These are phyloP conservation scores for Mycosphaerella sp. DNA, from an alignment of 2,329 filamentous ascomycete species.

Conservation along the genomic window DNA sequence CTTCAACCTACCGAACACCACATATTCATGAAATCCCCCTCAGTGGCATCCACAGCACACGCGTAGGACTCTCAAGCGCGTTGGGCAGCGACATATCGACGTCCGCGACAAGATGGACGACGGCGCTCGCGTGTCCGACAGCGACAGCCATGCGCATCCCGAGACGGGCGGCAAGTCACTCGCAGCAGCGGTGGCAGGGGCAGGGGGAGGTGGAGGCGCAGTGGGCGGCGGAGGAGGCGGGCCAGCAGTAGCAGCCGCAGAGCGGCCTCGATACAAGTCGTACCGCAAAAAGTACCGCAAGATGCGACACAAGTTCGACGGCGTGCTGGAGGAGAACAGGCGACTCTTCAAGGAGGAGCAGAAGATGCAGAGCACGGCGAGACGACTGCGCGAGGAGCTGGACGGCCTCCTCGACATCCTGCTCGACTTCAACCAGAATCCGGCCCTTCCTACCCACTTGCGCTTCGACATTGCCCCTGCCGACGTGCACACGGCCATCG, in stretches of 20 bases:
- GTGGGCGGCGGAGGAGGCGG: no score
- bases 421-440: constrained; percentile 78
- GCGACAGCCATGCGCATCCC: constrained; percentile 27
- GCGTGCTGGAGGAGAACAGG: constrained; percentile 73
- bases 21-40: background rate
- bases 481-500: constrained; percentile 64
- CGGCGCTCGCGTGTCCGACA: constrained; percentile 25
- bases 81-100: no score
- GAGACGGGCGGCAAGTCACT: constrained; percentile 24
- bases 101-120: no score
- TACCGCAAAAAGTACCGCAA: constrained; percentile 82
- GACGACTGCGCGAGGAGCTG: constrained; percentile 81
- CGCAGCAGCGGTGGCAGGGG: constrained; percentile 7
- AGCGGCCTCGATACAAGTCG: constrained; percentile 33
- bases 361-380: constrained; percentile 71
- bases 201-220: no score
- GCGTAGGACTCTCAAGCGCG: background rate
- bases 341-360: constrained; percentile 74
- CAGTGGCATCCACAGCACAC: background rate
- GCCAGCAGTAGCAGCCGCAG: background rate
- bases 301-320: constrained; percentile 73
- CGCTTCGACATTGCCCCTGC: constrained; percentile 61
- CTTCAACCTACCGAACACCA: no score
- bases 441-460: constrained; percentile 34
- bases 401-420: constrained; percentile 87